A percentile compares a stretch with the other conserved stretches of the same genome.
Evolutionary conservation across 2,329 filamentous ascomycete genomes (phyloP).

Genomic region (Chaetothyriales sp.): DNA sequence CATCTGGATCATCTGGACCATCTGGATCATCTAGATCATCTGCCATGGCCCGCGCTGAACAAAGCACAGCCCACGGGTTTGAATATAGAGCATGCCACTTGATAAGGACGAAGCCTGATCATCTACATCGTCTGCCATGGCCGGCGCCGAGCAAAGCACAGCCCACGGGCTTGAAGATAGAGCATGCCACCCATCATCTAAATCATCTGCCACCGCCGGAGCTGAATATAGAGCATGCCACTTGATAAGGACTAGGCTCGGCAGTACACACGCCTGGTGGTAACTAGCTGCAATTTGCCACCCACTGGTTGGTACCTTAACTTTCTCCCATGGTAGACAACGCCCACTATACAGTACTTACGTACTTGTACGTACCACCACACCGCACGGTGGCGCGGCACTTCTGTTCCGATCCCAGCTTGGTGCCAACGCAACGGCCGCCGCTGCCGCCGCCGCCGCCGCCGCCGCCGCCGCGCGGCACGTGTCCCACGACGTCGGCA

Average conservation of each 20-base stretch:
- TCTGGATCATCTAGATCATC: neutral
- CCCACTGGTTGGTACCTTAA: neutral
- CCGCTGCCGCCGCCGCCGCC: too few relatives aligned
- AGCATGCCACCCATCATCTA: neutral
- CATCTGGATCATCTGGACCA: neutral
- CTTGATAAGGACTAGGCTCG: slow-evolving; percentile 18
- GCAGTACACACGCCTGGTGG: too few relatives aligned
- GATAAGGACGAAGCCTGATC: too few relatives aligned
- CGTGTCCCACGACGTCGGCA: too few relatives aligned
- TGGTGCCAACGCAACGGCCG: neutral
- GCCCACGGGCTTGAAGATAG: slow-evolving; percentile 57
- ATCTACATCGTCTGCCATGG: slow-evolving; percentile 29
- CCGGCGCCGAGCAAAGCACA: slow-evolving; percentile 57
- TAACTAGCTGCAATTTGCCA: too few relatives aligned
- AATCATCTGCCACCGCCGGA: slow-evolving; percentile 41
- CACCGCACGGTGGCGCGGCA: too few relatives aligned
- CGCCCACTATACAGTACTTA: too few relatives aligned
- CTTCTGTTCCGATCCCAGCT: neutral
- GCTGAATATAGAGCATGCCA: slow-evolving; percentile 57
- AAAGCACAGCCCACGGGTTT: slow-evolving; percentile 62
- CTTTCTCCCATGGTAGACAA: neutral
- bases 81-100: slow-evolving; percentile 29
- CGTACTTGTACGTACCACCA: too few relatives aligned
- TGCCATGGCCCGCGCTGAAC: slow-evolving; percentile 52
- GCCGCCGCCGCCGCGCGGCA: too few relatives aligned